These are phyloP conservation scores for Melaleuca quinquenervia DNA, from an alignment of 345 rosid genomes.

Conservation along the genomic window DNA sequence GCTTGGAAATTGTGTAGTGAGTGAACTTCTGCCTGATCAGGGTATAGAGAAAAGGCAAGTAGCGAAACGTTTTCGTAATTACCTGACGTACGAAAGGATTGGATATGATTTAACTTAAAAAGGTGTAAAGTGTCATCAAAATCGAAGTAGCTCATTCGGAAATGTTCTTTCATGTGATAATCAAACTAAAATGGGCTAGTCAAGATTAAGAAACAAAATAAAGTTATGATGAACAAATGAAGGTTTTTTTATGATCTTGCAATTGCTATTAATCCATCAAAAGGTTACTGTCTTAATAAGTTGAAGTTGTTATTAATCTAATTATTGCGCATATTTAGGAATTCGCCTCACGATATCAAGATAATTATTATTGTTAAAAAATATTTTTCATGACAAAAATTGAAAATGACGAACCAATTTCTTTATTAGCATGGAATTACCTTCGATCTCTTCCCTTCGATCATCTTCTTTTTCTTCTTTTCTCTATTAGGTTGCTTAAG, in stretches of 20 bases:
- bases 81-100: neutral
- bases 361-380: too few relatives aligned
- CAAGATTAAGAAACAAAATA: neutral
- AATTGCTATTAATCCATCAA: neutral
- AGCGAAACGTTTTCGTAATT: neutral
- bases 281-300: neutral
- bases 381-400: too few relatives aligned
- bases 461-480: neutral
- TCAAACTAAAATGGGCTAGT: neutral
- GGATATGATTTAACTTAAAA: neutral
- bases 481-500: neutral
- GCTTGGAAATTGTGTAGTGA: neutral
- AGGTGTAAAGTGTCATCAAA: neutral
- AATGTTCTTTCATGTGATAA: neutral
- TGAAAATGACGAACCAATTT: neutral
- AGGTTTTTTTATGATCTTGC: neutral
- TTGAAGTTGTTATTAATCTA: neutral
- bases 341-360: neutral
- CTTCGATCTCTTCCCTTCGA: accelerated
- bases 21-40: neutral
- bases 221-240: neutral
- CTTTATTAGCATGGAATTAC: accelerated
- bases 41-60: neutral
- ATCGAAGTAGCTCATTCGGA: neutral
- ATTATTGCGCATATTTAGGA: neutral